phyloP scores from a whole-genome alignment of 768 basidiomycete genomes.

The Collybia sordida region DNA sequence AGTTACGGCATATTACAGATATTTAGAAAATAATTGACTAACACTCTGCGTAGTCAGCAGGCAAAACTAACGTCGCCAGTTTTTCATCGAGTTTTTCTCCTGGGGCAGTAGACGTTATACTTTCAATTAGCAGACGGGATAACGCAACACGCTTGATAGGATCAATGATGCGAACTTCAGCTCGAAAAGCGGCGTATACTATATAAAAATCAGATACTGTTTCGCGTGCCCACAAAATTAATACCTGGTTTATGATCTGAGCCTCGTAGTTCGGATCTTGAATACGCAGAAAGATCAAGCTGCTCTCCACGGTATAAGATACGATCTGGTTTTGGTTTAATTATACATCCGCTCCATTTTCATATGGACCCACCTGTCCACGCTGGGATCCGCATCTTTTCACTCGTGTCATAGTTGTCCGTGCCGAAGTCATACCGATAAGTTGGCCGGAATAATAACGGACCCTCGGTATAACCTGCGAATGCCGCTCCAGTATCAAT shows the following conservation, averaged over 20 bases:
- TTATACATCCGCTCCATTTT: too few relatives aligned
- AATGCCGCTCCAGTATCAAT: conserved; percentile 80
- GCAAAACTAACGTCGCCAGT: conserved; percentile 56
- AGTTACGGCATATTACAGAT: background rate
- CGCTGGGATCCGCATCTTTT: conserved; percentile 94
- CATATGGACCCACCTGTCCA: conserved; percentile 77
- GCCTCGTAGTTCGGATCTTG: conserved; percentile 79
- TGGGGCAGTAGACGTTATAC: conserved; percentile 56
- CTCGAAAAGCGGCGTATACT: conserved; percentile 87
- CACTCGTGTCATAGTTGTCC: conserved; percentile 90
- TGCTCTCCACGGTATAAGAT: conserved; percentile 77
- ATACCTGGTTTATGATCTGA: conserved; percentile 95
- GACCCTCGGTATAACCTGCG: conserved; percentile 83
- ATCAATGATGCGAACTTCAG: conserved; percentile 79
- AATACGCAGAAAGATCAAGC: conserved; percentile 77
- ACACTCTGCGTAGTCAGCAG: conserved; percentile 44
- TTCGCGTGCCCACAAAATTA: conserved; percentile 10
- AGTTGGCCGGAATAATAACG: conserved; percentile 89
- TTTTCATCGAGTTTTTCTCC: conserved; percentile 75
- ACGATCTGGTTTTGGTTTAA: conserved; percentile 63
- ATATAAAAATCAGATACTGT: conserved; percentile 4
- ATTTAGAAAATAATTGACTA: conserved; percentile 21
- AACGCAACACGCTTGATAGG: conserved; percentile 68
- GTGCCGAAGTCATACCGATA: conserved; percentile 88
- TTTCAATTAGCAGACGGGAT: conserved; percentile 66